Evolutionary conservation across 768 basidiomycete species (phyloP).

Genomic region (Termitomyces sp.): DNA sequence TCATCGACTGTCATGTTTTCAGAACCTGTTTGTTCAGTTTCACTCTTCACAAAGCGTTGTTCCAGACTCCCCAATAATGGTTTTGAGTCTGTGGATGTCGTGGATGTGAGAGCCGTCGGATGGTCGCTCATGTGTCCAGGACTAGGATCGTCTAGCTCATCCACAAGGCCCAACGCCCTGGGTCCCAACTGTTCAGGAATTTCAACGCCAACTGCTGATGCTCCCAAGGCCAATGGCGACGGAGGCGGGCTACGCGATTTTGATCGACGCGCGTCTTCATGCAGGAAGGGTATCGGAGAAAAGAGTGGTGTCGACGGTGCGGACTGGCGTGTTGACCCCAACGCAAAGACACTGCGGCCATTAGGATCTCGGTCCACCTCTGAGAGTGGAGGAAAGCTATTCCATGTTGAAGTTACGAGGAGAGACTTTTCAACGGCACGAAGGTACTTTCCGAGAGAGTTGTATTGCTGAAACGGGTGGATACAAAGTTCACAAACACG

Average conservation of each 20-base stretch:
- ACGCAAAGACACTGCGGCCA: slow-evolving; percentile 37
- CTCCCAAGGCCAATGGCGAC: slow-evolving; percentile 58
- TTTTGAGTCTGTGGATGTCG: slow-evolving; percentile 37
- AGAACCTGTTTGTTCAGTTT: slow-evolving; percentile 27
- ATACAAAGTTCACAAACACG: slow-evolving; percentile 81
- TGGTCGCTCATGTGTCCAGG: slow-evolving; percentile 84
- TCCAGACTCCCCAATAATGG: background rate
- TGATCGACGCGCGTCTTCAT: slow-evolving; percentile 77
- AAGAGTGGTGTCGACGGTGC: slow-evolving; percentile 78
- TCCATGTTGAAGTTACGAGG: slow-evolving; percentile 79
- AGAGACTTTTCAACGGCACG: slow-evolving; percentile 81
- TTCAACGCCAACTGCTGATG: slow-evolving; percentile 28
- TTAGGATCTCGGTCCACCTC: slow-evolving; percentile 34
- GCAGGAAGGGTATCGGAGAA: slow-evolving; percentile 84
- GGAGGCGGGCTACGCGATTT: slow-evolving; percentile 78
- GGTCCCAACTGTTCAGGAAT: slow-evolving; percentile 35
- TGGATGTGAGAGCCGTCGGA: slow-evolving; percentile 64
- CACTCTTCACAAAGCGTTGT: slow-evolving; percentile 48
- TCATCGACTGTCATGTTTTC: slow-evolving; percentile 51
- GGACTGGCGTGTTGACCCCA: slow-evolving; percentile 46
- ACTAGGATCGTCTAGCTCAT: slow-evolving; percentile 80
- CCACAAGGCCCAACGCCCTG: slow-evolving; percentile 71
- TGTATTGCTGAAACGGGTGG: slow-evolving; percentile 68
- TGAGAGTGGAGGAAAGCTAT: slow-evolving; percentile 58
- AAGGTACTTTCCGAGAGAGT: slow-evolving; percentile 78